A percentile compares a stretch with the other conserved stretches of the same genome.
These are phyloP conservation scores for Aspergillus tanneri DNA, from an alignment of 2,329 filamentous ascomycete genomes.

Conservation along the genomic window DNA sequence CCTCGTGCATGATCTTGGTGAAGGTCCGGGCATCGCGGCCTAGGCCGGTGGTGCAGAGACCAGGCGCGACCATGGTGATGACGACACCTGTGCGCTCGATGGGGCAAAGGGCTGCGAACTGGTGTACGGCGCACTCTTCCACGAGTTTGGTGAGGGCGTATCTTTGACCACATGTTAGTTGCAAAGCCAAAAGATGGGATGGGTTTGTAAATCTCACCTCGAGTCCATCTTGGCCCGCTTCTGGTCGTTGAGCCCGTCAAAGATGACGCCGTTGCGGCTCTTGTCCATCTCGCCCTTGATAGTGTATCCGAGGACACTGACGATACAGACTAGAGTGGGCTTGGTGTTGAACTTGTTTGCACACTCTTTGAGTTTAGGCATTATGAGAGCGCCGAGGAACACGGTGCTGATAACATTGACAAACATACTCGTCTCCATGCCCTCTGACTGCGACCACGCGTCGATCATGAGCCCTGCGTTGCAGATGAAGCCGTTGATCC, in stretches of 20 bases:
- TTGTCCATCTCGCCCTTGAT: constrained; percentile 6
- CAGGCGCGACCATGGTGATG: constrained; percentile 35
- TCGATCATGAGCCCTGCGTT: constrained; percentile 8
- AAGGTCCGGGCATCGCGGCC: constrained; percentile 20
- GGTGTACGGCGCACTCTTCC: constrained; percentile 31
- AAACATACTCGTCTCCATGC: constrained; percentile 9
- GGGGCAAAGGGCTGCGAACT: constrained; percentile 25
- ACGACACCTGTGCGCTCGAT: constrained; percentile 29
- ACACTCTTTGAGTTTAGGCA: constrained; percentile 6
- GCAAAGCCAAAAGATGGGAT: not conserved
- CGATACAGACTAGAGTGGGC: constrained; percentile 3
- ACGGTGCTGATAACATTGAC: constrained; percentile 7
- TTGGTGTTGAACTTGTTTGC: constrained; percentile 3
- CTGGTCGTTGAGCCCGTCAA: constrained; percentile 7
- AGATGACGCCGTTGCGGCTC: constrained; percentile 2
- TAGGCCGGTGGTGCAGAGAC: constrained; percentile 29
- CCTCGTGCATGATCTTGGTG: constrained; percentile 20
- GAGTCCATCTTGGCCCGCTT: constrained; percentile 6
- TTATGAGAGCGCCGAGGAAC: constrained; percentile 7
- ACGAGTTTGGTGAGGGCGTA: constrained; percentile 36
- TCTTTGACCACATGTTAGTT: not conserved
- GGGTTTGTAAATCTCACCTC: not conserved
- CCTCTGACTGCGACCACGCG: constrained; percentile 5
- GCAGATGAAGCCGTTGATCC: constrained; percentile 7
- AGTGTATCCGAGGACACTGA: constrained; percentile 5